A percentile compares a stretch with the other conserved stretches of the same genome.
Conservation (phyloP, 208 protist species). For the Trypanosoma melophagium region DNA sequence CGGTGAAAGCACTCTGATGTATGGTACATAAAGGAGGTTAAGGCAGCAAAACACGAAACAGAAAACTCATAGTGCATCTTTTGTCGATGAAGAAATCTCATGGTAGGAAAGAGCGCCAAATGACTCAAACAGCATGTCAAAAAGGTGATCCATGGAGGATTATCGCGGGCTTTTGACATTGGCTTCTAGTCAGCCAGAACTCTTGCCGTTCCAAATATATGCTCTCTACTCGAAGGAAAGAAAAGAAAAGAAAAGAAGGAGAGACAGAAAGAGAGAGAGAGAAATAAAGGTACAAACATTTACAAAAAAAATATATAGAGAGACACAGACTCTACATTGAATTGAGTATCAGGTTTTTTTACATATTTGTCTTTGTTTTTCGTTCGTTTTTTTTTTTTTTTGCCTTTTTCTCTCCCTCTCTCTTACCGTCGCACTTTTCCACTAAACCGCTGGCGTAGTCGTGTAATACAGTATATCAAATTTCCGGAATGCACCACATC, state of each 20-base stretch:
- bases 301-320: constrained; percentile 6
- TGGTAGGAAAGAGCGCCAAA: constrained; percentile 39
- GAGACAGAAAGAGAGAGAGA: background rate
- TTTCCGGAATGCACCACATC: constrained; percentile 29
- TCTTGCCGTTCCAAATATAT: background rate
- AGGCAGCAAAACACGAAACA: constrained; percentile 28
- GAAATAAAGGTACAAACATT: constrained; percentile 1
- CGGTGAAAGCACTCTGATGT: constrained; percentile 24
- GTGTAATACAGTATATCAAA: constrained; percentile 14
- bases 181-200: background rate
- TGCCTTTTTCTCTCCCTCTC: background rate
- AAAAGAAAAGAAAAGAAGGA: too few relatives aligned
- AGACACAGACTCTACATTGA: too few relatives aligned
- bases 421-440: background rate
- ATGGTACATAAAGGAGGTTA: constrained; percentile 33
- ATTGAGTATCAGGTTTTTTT: background rate
- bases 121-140: constrained; percentile 60
- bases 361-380: background rate
- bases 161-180: background rate
- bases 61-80: constrained; percentile 33
- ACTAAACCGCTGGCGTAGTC: constrained; percentile 10
- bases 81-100: constrained; percentile 31
- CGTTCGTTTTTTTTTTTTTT: constrained; percentile 7
- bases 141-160: constrained; percentile 26
- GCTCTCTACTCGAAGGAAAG: background rate